Conservation (phyloP, 805 yeast genomes). For the Lipomyces anomalus region DNA sequence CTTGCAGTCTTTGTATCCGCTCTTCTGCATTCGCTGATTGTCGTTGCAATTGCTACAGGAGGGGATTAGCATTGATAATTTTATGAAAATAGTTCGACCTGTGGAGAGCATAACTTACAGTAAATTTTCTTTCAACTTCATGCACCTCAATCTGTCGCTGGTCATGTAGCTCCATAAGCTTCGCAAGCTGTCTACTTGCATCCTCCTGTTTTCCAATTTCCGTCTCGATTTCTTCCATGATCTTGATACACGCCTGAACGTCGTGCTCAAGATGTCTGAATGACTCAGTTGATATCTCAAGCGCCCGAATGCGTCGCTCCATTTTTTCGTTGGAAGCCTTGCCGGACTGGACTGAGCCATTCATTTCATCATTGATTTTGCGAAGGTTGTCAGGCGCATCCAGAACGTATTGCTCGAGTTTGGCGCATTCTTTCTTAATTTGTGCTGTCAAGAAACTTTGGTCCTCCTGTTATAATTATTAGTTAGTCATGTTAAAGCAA, state of each 20-base stretch:
- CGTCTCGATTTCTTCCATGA: slow-evolving; percentile 46
- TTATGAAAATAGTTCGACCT: not conserved
- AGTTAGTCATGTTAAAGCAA: too few species aligned
- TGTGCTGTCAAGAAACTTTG: slow-evolving; percentile 53
- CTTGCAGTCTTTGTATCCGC: slow-evolving; percentile 41
- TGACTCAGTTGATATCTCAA: slow-evolving; percentile 52
- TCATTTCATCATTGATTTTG: slow-evolving; percentile 50
- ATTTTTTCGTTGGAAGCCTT: slow-evolving; percentile 37
- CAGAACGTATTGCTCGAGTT: slow-evolving; percentile 52
- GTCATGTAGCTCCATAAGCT: slow-evolving; percentile 41
- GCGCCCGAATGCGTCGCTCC: slow-evolving; percentile 47
- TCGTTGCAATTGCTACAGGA: slow-evolving; percentile 42
- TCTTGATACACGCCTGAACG: slow-evolving; percentile 38
- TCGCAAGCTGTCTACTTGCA: slow-evolving; percentile 36
- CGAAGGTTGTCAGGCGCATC: slow-evolving; percentile 54
- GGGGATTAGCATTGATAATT: not conserved
- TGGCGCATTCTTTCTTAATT: slow-evolving; percentile 52
- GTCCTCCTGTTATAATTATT: too few species aligned
- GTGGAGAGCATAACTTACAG: slow-evolving; percentile 2
- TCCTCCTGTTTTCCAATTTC: slow-evolving; percentile 43
- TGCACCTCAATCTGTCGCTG: slow-evolving; percentile 36
- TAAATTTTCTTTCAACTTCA: slow-evolving; percentile 39
- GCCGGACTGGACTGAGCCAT: slow-evolving; percentile 40
- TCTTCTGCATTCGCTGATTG: slow-evolving; percentile 48
- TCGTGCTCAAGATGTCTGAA: slow-evolving; percentile 50